Conservation (phyloP, 768 basidiomycete genomes). For the Xerocomus spinulosus region DNA sequence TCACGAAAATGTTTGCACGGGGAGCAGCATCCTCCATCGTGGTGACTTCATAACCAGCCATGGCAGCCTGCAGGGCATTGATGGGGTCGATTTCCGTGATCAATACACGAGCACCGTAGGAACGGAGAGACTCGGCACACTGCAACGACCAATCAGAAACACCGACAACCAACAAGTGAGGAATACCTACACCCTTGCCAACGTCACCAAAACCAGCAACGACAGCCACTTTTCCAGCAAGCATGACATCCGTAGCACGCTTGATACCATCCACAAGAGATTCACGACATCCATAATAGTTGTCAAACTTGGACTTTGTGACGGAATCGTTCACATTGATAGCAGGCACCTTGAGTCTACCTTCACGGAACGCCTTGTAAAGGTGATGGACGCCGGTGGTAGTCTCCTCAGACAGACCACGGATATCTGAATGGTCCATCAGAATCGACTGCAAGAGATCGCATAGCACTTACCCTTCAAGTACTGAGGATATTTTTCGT, state of each 20-base stretch:
- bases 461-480: slow-evolving; percentile 50
- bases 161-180: background rate
- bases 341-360: slow-evolving; percentile 93
- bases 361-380: slow-evolving; percentile 96
- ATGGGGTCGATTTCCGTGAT: slow-evolving; percentile 99
- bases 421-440: slow-evolving; percentile 52
- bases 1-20: slow-evolving; percentile 89
- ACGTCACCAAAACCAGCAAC: slow-evolving; percentile 99
- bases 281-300: slow-evolving; percentile 98
- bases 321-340: slow-evolving; percentile 99
- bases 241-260: slow-evolving; percentile 99
- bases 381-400: slow-evolving; percentile 99
- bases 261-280: slow-evolving; percentile 99
- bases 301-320: slow-evolving; percentile 99
- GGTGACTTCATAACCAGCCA: slow-evolving; percentile 98
- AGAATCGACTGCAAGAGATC: background rate
- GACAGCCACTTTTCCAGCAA: slow-evolving; percentile 98
- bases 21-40: slow-evolving; percentile 98
- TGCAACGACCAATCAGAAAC: slow-evolving; percentile 28
- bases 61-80: slow-evolving; percentile 99
- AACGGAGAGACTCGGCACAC: slow-evolving; percentile 95
- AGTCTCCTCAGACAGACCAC: slow-evolving; percentile 97
- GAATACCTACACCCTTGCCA: slow-evolving; percentile 86
- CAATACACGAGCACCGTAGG: slow-evolving; percentile 96
- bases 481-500: slow-evolving; percentile 94